Evolutionary conservation across 1,284 basidiomycete species (phyloP).

Genomic region (Fomitopsis betulina): DNA sequence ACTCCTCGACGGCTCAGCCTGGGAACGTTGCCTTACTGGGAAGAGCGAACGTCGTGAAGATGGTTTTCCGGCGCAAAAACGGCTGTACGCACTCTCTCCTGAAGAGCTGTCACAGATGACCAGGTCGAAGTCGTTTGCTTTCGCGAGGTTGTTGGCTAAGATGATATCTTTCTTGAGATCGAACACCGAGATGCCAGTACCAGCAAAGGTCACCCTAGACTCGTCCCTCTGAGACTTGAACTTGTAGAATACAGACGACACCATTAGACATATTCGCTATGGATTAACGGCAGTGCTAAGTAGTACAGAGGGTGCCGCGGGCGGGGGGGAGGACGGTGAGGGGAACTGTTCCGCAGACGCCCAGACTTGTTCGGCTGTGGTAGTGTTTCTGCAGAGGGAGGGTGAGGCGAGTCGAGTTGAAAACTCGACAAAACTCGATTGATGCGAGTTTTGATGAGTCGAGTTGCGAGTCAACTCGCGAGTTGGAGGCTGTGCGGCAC

Average conservation of each 20-base stretch:
- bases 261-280: conserved; percentile 49
- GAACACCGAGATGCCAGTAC: conserved; percentile 97
- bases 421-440: too few relatives aligned
- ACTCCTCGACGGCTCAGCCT: too few relatives aligned
- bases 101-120: conserved; percentile 81
- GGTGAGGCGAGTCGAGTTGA: too few relatives aligned
- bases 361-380: neutral
- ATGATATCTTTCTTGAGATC: conserved; percentile 99
- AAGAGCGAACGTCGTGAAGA: neutral
- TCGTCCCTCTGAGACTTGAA: conserved; percentile 96
- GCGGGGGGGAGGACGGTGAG: neutral
- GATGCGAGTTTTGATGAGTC: too few relatives aligned
- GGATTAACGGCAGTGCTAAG: conserved; percentile 19
- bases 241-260: conserved; percentile 96
- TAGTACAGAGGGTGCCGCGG: conserved; percentile 9
- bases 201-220: conserved; percentile 95
- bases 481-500: too few relatives aligned
- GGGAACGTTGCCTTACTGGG: too few relatives aligned
- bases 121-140: conserved; percentile 97
- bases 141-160: conserved; percentile 90
- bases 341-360: neutral
- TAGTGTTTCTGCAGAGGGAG: too few relatives aligned
- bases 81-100: conserved; percentile 69
- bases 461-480: too few relatives aligned
- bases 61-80: neutral